Percentiles rank a stretch among this genome's conserved stretches.
These are phyloP conservation scores for Crithidia mellificae DNA, from an alignment of 208 protist species.

Conservation along the genomic window DNA sequence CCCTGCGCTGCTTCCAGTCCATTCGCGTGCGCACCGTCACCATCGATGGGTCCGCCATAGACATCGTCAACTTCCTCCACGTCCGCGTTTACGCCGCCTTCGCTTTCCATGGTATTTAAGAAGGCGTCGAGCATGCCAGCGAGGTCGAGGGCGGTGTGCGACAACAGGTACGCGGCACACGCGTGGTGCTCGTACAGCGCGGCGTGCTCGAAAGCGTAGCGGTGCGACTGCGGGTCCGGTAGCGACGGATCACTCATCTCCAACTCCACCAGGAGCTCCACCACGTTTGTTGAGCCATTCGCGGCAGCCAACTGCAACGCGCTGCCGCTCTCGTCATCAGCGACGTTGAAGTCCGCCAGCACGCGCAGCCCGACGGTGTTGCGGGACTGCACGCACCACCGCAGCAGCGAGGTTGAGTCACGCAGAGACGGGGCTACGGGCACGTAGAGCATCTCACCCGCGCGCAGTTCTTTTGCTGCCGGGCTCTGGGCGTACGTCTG, in stretches of 20 bases:
- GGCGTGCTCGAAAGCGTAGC: constrained; percentile 73
- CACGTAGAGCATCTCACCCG: constrained; percentile 38
- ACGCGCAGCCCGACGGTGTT: constrained; percentile 76
- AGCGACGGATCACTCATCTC: constrained; percentile 61
- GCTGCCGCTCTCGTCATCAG: constrained; percentile 61
- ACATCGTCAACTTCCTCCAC: neutral
- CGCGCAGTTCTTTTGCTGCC: constrained; percentile 13
- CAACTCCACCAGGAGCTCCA: constrained; percentile 70
- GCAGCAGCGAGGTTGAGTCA: constrained; percentile 35
- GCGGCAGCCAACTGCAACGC: constrained; percentile 65
- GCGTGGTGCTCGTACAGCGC: constrained; percentile 42
- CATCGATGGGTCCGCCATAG: neutral
- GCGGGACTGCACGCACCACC: constrained; percentile 68
- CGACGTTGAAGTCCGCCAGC: constrained; percentile 74
- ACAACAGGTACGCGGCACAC: constrained; percentile 63
- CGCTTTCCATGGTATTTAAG: neutral
- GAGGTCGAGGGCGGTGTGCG: constrained; percentile 38
- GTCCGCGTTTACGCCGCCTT: neutral
- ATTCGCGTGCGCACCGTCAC: neutral
- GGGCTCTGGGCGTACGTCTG: constrained; percentile 26
- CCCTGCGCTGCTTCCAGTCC: too few relatives aligned
- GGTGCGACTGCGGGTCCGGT: constrained; percentile 30
- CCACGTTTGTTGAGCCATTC: constrained; percentile 46
- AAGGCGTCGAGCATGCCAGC: constrained; percentile 7
- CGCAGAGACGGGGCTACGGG: constrained; percentile 26